Base-by-base conservation (phyloP, 1,284 basidiomycete genomes). In the Malassezia cuniculi region DNA sequence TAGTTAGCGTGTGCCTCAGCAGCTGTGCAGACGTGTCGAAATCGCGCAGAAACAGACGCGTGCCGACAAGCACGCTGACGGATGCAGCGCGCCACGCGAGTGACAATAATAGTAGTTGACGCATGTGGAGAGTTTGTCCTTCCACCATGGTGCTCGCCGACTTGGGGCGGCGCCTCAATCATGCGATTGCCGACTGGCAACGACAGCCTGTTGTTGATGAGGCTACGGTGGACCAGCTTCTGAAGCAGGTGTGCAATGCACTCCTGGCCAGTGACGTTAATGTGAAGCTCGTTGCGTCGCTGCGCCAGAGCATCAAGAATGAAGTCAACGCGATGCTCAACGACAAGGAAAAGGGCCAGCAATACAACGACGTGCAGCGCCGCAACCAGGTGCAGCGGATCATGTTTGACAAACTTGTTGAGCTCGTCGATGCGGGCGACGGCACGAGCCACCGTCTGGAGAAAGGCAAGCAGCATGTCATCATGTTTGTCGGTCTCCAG, bases 241-340 rank as follows among this genome's bases (percentile, higher is more conserved):
- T 99, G 52, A 97, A 95, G 71, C 84, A 90, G 69, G 84, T 99
- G 51, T 87, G 85, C 49, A 76, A 85, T 18, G 93, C 90, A 2
- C 73, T 99, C 32, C 77, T 97, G 36, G 87, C 94, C 70, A 82
- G 87, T 19, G 93, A 99, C 70, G 90, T 99, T 47, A 99, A 97
- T 65, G 90, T 99, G 58, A 90, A 89, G 68, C 78, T 97, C 16
- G 93, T 95, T 18, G 76, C 84, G 7, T 77, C 79, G 39, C 70
- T 95, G 41, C 77, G 89, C 50, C 78, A 81, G 52, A 85, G 86
- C 65, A 86, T 95, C 22, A 54, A 53, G 27, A 18, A 28, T 5
- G 66, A 90, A 85, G 71, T 74, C 77, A 15, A 87, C 82, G 51
- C 50, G 2, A 37, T 55, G n/a, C 55, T 66, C 34, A 58, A 66